Evolutionary conservation across 2,329 filamentous ascomycete species (phyloP).

Genomic region (Magnaporthiopsis incrustans): DNA sequence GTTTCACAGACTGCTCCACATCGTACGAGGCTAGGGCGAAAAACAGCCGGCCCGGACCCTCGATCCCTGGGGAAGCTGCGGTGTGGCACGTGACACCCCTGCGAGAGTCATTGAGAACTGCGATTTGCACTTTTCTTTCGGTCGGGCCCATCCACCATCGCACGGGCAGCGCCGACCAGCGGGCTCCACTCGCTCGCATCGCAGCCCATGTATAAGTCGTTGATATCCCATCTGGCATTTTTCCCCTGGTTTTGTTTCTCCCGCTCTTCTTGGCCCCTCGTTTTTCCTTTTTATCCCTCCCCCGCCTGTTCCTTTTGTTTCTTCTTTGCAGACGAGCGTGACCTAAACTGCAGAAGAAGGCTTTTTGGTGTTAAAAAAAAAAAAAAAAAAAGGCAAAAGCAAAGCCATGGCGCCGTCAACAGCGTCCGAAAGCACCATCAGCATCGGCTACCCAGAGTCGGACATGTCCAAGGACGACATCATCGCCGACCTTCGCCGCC

Average conservation of each 20-base stretch:
- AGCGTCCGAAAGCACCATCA: constrained; percentile 1
- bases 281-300: background rate
- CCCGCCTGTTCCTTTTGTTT: background rate
- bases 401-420: background rate
- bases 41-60: background rate
- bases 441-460: background rate
- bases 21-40: background rate
- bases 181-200: background rate
- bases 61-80: background rate
- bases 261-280: background rate
- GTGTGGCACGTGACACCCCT: background rate
- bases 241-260: background rate
- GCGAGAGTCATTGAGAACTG: too few species aligned
- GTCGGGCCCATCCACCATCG: background rate
- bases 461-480: constrained; percentile 11
- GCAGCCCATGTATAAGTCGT: background rate
- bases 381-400: background rate
- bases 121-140: too few species aligned
- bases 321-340: too few species aligned
- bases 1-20: background rate
- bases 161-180: background rate
- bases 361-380: too few species aligned
- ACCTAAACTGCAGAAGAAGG: background rate
- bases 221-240: background rate
- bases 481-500: constrained; percentile 13